Percentiles rank a stretch among this genome's conserved stretches.
Evolutionary conservation across 352 stramenopile species (phyloP).

Genomic region (Saprolegnia diclina): DNA sequence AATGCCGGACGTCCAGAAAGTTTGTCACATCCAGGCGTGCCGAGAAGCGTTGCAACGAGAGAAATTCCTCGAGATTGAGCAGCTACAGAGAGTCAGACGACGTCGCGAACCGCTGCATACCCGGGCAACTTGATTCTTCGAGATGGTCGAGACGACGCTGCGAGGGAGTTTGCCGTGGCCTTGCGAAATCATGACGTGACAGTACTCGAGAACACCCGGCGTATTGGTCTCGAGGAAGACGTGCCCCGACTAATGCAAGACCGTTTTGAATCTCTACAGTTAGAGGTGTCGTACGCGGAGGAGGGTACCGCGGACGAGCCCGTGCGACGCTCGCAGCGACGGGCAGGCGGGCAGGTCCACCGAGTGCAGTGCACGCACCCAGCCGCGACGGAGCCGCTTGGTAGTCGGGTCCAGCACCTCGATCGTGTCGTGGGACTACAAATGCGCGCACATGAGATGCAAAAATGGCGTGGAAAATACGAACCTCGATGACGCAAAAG

Average conservation of each 20-base stretch:
- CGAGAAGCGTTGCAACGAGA: background rate
- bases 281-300: conserved; percentile 33
- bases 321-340: conserved; percentile 44
- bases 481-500: conserved; percentile 58
- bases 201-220: background rate
- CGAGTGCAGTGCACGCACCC: conserved; percentile 69
- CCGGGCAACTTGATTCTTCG: background rate
- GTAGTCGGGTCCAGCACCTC: conserved; percentile 41
- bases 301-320: conserved; percentile 48
- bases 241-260: conserved; percentile 3
- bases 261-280: conserved; percentile 29
- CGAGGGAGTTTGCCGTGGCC: conserved; percentile 10
- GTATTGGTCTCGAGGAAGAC: conserved; percentile 7
- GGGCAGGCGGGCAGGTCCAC: conserved; percentile 69
- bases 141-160: conserved; percentile 20
- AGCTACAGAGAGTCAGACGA: background rate
- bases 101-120: background rate
- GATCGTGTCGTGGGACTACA: conserved; percentile 69
- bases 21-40: background rate
- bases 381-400: conserved; percentile 56
- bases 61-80: background rate
- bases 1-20: background rate
- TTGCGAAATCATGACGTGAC: background rate
- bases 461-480: conserved; percentile 45
- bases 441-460: background rate